Conservation (phyloP, 805 yeast genomes). For the Monosporozyma aerobia region DNA sequence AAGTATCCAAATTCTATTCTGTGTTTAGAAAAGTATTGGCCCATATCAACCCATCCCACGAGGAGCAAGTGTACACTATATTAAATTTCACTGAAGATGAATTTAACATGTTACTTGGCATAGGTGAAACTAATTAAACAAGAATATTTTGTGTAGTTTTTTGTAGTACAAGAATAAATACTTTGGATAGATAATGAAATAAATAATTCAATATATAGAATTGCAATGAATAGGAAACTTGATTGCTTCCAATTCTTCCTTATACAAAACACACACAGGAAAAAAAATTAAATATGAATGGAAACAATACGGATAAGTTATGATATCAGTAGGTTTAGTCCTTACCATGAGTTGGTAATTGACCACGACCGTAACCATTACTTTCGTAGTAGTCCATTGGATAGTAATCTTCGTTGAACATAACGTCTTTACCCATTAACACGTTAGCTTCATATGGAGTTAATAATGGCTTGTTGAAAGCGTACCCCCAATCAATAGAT, state of each 20-base stretch:
- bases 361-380: slow-evolving; percentile 89
- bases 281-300: not conserved
- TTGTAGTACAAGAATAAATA: not conserved
- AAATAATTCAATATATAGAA: not conserved
- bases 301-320: too few species aligned
- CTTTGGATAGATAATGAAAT: not conserved
- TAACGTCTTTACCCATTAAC: slow-evolving; percentile 60
- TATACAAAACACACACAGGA: not conserved
- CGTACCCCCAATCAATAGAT: slow-evolving; percentile 98
- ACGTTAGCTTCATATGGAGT: slow-evolving; percentile 98
- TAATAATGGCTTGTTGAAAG: slow-evolving; percentile 80
- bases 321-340: not conserved
- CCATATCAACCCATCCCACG: slow-evolving; percentile 20
- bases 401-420: slow-evolving; percentile 57
- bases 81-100: slow-evolving; percentile 33
- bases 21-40: slow-evolving; percentile 30
- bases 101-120: slow-evolving; percentile 62
- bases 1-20: slow-evolving; percentile 37
- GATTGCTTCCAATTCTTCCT: not conserved
- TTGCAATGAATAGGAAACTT: not conserved
- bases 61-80: slow-evolving; percentile 12
- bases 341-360: slow-evolving; percentile 40
- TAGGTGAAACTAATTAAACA: slow-evolving; percentile 29
- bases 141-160: not conserved
- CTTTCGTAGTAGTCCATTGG: slow-evolving; percentile 94